Percentiles rank a stretch among this genome's conserved stretches.
Evolutionary conservation across 2,329 filamentous ascomycete species (phyloP).

Genomic region (Colletotrichum lini): DNA sequence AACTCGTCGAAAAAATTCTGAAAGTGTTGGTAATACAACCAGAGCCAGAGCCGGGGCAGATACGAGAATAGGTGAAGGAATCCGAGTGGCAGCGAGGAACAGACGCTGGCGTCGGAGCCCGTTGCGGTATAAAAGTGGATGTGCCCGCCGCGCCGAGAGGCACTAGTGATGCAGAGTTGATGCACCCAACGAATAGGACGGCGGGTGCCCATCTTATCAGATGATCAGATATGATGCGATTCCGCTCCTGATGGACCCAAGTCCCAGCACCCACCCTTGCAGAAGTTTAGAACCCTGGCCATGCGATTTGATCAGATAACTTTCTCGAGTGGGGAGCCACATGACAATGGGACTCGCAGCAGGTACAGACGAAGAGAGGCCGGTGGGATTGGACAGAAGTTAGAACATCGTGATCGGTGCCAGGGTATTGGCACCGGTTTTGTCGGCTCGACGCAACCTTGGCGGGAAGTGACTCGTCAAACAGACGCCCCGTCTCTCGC

Average conservation of each 20-base stretch:
- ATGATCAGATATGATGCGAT: conserved; percentile 44
- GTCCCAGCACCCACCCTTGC: not conserved
- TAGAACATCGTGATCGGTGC: conserved; percentile 20
- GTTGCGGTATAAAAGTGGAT: conserved; percentile 14
- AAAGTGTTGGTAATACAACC: not conserved
- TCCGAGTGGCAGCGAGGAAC: conserved; percentile 10
- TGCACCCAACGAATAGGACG: conserved; percentile 24
- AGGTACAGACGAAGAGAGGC: conserved; percentile 1
- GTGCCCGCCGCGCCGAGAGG: conserved; percentile 29
- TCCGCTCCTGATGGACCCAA: conserved; percentile 27
- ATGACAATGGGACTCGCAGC: conserved; percentile 15
- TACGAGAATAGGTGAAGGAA: conserved; percentile 13
- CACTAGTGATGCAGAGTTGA: conserved; percentile 34
- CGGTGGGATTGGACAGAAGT: not conserved
- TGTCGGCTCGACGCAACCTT: conserved; percentile 31
- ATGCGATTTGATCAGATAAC: conserved; percentile 35
- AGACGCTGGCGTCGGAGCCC: not conserved
- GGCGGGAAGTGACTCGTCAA: conserved; percentile 19
- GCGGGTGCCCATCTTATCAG: conserved; percentile 43
- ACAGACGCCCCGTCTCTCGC: not conserved
- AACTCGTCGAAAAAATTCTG: not conserved
- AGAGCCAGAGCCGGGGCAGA: conserved; percentile 18
- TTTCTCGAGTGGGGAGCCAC: conserved; percentile 30
- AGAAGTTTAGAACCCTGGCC: not conserved
- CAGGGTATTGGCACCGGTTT: conserved; percentile 34